phyloP scores from a whole-genome alignment of 345 rosid genomes.

The Populus alba region DNA sequence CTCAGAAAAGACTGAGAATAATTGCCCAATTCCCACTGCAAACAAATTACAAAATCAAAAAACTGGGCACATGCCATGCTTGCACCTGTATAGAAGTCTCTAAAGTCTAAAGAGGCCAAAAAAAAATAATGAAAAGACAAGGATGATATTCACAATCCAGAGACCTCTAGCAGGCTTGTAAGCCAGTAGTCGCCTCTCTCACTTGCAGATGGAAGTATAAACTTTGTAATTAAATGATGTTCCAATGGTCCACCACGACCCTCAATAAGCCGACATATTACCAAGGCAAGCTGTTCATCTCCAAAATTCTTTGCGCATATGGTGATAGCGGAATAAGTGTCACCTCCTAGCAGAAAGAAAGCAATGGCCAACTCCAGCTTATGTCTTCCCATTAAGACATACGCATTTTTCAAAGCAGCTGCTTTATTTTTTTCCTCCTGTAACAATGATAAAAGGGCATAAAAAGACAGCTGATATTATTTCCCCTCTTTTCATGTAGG shows the following conservation, averaged over 20 bases:
- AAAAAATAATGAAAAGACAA: neutral
- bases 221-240: conserved; percentile 55
- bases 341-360: conserved; percentile 95
- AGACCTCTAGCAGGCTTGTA: conserved; percentile 77
- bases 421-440: conserved; percentile 93
- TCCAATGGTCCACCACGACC: conserved; percentile 72
- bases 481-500: neutral
- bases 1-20: conserved; percentile 58
- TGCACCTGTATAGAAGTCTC: neutral
- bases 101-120: neutral
- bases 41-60: conserved; percentile 17
- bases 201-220: conserved; percentile 67
- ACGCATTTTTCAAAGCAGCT: conserved; percentile 93
- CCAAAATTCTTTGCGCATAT: conserved; percentile 82
- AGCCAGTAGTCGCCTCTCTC: conserved; percentile 84
- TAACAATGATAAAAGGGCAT: conserved; percentile 6
- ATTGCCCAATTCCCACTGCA: conserved; percentile 91
- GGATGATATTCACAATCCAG: conserved; percentile 26
- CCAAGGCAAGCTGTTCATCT: conserved; percentile 91
- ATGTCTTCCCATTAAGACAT: conserved; percentile 91
- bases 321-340: conserved; percentile 74
- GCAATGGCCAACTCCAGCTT: conserved; percentile 85
- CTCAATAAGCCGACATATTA: conserved; percentile 83
- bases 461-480: neutral
- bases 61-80: neutral